These are phyloP conservation scores for Lasiodiplodia sp. DNA, from an alignment of 2,329 filamentous ascomycete genomes.

Conservation along the genomic window DNA sequence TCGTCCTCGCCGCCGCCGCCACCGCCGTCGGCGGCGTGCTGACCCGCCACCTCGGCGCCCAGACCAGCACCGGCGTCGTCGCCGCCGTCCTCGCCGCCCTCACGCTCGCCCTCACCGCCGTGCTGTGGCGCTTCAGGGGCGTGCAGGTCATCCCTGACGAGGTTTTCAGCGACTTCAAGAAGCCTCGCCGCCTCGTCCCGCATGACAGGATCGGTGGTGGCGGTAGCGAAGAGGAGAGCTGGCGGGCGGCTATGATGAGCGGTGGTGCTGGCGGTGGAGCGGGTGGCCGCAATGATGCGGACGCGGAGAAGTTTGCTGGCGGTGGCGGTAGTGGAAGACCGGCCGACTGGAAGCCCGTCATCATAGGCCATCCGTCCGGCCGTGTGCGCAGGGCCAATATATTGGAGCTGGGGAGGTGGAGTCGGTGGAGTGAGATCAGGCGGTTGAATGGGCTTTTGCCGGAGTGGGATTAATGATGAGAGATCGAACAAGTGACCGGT, in stretches of 20 bases:
- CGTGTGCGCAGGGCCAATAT: slow-evolving; percentile 74
- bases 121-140: slow-evolving; percentile 69
- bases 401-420: slow-evolving; percentile 72
- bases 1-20: slow-evolving; percentile 71
- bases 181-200: neutral
- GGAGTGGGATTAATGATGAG: neutral
- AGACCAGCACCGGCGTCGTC: slow-evolving; percentile 71
- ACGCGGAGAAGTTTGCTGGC: slow-evolving; percentile 50
- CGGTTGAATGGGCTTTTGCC: slow-evolving; percentile 48
- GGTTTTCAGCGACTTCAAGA: slow-evolving; percentile 47
- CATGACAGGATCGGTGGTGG: slow-evolving; percentile 35
- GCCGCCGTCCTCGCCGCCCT: slow-evolving; percentile 71
- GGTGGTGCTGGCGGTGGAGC: slow-evolving; percentile 43
- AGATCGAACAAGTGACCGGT: neutral
- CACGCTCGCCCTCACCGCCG: slow-evolving; percentile 67
- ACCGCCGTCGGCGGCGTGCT: slow-evolving; percentile 73
- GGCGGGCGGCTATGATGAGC: slow-evolving; percentile 55
- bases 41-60: slow-evolving; percentile 70
- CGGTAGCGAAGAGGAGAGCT: slow-evolving; percentile 62
- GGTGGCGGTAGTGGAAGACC: slow-evolving; percentile 43
- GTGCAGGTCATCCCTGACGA: slow-evolving; percentile 74
- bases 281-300: slow-evolving; percentile 42
- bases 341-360: slow-evolving; percentile 71
- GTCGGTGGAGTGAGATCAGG: slow-evolving; percentile 75
- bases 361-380: slow-evolving; percentile 75